phyloP scores from a whole-genome alignment of 2,329 filamentous ascomycete species.

The Ceratocystis colombiana region DNA sequence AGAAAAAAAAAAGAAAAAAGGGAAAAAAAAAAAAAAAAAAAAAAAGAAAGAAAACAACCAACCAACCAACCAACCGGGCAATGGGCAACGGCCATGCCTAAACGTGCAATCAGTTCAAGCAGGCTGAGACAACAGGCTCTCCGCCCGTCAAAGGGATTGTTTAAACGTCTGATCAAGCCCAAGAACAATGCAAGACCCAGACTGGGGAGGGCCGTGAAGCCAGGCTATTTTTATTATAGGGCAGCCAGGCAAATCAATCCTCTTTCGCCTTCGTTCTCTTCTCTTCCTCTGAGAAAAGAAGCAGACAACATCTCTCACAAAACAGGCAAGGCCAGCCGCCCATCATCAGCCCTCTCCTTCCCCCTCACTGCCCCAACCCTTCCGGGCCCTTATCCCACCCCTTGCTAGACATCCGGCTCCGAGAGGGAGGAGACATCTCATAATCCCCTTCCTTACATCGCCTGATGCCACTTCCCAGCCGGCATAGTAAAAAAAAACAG shows the following conservation, averaged over 20 bases:
- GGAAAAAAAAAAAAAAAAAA: too few species aligned
- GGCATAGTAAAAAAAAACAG: background rate
- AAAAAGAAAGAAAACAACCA: too few species aligned
- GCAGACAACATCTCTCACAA: background rate
- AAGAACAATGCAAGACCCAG: background rate
- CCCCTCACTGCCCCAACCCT: background rate
- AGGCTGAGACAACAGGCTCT: slow-evolving; percentile 2
- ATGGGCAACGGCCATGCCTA: background rate
- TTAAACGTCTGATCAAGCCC: background rate
- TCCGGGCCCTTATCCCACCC: background rate
- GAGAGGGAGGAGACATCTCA: background rate
- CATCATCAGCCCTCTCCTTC: background rate
- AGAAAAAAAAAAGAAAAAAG: too few species aligned
- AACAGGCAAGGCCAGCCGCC: slow-evolving; percentile 7
- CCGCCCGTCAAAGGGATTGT: background rate
- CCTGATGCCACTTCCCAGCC: background rate
- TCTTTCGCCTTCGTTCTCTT: background rate
- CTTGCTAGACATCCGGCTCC: background rate
- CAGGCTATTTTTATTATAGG: background rate
- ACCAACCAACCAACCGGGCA: too few species aligned
- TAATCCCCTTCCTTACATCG: background rate
- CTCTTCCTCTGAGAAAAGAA: background rate
- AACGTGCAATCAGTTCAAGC: background rate
- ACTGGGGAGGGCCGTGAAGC: background rate
- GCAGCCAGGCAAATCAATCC: background rate